Evolutionary conservation across 805 yeast species (phyloP), one percentile per base, ranked within the genome.

Genomic region (Geotrichum ghanense): DNA sequence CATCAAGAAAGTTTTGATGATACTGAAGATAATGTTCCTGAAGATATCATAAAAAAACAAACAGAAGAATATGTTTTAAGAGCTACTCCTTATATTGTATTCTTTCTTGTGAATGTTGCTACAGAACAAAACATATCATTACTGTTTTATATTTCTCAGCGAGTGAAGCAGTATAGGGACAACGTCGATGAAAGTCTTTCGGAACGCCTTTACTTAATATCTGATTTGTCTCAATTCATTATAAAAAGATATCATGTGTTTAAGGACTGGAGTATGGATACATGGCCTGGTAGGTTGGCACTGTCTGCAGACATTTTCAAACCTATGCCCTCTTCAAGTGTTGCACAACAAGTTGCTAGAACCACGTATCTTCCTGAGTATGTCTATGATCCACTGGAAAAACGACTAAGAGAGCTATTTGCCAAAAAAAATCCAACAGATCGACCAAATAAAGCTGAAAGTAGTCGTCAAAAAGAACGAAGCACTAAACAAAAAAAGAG

Each of bases 221-320:
- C 95, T 1, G 96, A 88, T 54, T 61, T 88, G 37, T 69, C 87
- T 1, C 94, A 84, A 59, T 62, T 83, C 48, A 65, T 77, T 3
- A 69, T 87, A 42, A 74, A 79, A 46, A 77, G 74, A 47, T 64
- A 77, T 21, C 75, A 80, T 40, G 79, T 74, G 7, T 56, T 64
- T 21, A 78, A 73, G 54, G 71, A 70, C 41, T 86, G 95, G 95
- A 73, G 74, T 20, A 68, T 83, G 47, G 75, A 80, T 21, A 78
- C 88, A 0, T 88, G 89, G 78, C 94, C 95, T 0, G 94, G 90
- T 1, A 83, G 81, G 55, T 61, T 83, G 16, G 74, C 76, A 17
- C 61, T 87, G 17, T 81, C 90, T 0, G 63, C 71, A n/a, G 95
- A 87, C 57, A 59, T 84, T 6, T 86, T 73, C 62, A 65, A 70